phyloP scores from a whole-genome alignment of 441 rosid genomes.

The Erysimum pusillum region DNA sequence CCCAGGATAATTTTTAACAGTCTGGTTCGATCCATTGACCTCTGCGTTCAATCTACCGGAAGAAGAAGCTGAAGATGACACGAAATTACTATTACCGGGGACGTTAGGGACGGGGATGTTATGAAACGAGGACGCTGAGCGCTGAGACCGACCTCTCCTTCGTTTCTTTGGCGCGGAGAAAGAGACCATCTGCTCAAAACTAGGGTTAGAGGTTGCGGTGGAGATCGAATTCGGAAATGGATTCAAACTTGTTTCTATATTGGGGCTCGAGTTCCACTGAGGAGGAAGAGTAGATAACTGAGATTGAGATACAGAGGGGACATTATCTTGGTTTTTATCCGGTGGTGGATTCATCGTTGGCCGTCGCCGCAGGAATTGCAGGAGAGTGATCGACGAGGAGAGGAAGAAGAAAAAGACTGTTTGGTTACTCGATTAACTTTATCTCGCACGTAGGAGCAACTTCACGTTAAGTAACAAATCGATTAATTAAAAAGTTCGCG shows the following conservation, averaged over 20 bases:
- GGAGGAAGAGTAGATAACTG: conserved; percentile 54
- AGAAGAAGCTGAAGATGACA: conserved; percentile 46
- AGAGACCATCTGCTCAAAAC: conserved; percentile 57
- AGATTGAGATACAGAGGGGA: conserved; percentile 58
- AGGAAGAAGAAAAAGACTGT: conserved; percentile 25
- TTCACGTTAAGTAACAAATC: too few relatives aligned
- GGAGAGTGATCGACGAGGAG: conserved; percentile 20
- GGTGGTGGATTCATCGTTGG: conserved; percentile 64
- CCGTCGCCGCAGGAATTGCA: conserved; percentile 24
- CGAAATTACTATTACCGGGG: conserved; percentile 25
- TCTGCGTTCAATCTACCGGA: conserved; percentile 40
- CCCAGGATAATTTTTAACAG: conserved; percentile 50
- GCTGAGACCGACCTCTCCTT: conserved; percentile 88
- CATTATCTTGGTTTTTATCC: conserved; percentile 55
- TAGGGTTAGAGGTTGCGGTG: conserved; percentile 42
- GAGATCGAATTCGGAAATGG: conserved; percentile 45
- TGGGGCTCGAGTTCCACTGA: conserved; percentile 52
- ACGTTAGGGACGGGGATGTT: conserved; percentile 48
- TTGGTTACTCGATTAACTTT: conserved; percentile 29
- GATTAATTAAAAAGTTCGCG: too few relatives aligned
- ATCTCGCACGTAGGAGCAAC: neutral
- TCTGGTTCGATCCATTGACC: conserved; percentile 37
- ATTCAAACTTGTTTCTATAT: conserved; percentile 36
- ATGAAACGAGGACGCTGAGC: conserved; percentile 56
- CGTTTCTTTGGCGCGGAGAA: conserved; percentile 86